Evolutionary conservation across 768 basidiomycete species (phyloP).

Genomic region (Phaeotremella skinneri): DNA sequence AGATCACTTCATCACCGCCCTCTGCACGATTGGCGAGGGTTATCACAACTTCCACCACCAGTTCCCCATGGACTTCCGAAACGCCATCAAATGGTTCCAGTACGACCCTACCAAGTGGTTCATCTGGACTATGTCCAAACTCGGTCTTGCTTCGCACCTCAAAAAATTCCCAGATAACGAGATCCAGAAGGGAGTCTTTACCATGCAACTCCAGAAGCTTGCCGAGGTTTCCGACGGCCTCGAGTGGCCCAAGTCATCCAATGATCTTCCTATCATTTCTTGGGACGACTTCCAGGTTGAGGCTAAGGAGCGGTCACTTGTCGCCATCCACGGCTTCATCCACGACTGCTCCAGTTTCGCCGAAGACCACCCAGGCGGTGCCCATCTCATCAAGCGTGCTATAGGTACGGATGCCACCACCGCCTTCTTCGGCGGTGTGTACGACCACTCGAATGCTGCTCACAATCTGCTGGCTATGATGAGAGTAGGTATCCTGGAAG

Average conservation of each 20-base stretch:
- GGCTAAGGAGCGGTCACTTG: constrained; percentile 70
- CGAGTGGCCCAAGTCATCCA: constrained; percentile 72
- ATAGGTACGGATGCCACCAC: constrained; percentile 90
- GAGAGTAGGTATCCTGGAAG: constrained; percentile 68
- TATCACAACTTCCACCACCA: constrained; percentile 99
- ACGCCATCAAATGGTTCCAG: constrained; percentile 92
- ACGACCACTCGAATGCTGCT: constrained; percentile 83
- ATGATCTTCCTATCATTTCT: constrained; percentile 72
- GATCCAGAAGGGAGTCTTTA: constrained; percentile 84
- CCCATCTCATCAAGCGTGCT: constrained; percentile 74
- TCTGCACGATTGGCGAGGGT: constrained; percentile 89
- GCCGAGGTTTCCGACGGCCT: constrained; percentile 72
- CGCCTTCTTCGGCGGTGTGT: constrained; percentile 90
- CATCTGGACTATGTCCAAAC: constrained; percentile 62
- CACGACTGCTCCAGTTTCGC: constrained; percentile 82
- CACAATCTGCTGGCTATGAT: constrained; percentile 79
- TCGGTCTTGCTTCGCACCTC: constrained; percentile 78
- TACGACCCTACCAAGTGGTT: constrained; percentile 94
- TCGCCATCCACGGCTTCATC: constrained; percentile 87
- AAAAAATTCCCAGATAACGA: constrained; percentile 85
- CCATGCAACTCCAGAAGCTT: constrained; percentile 88
- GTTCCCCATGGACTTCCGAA: constrained; percentile 96
- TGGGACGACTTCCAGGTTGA: constrained; percentile 90
- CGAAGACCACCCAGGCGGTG: constrained; percentile 88
- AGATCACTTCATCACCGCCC: constrained; percentile 82